phyloP scores from a whole-genome alignment of 805 yeast genomes.

The Kazachstania psychrophila region DNA sequence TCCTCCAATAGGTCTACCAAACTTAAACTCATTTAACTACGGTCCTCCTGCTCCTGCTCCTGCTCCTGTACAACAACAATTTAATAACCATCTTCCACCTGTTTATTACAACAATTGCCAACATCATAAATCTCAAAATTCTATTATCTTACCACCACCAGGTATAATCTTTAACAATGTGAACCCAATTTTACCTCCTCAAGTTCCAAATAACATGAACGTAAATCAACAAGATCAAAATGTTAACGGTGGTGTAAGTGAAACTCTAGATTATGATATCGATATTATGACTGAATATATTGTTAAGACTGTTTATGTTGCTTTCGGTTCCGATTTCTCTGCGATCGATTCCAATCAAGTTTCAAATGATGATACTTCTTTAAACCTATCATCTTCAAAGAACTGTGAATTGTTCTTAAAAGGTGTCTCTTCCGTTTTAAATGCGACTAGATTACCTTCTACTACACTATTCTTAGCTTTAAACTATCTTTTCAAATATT shows the following conservation, averaged over 20 bases:
- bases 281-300: slow-evolving; percentile 71
- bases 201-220: slow-evolving; percentile 7
- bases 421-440: slow-evolving; percentile 57
- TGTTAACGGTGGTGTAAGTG: slow-evolving; percentile 62
- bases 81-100: neutral
- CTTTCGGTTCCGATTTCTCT: slow-evolving; percentile 40
- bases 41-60: neutral
- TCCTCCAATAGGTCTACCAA: slow-evolving; percentile 3
- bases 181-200: neutral
- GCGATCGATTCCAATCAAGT: neutral
- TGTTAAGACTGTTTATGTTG: slow-evolving; percentile 61
- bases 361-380: slow-evolving; percentile 11
- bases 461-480: slow-evolving; percentile 72
- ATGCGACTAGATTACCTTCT: slow-evolving; percentile 82
- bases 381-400: slow-evolving; percentile 22
- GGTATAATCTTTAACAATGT: slow-evolving; percentile 11
- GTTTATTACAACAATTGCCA: neutral
- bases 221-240: slow-evolving; percentile 6
- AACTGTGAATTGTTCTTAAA: slow-evolving; percentile 38
- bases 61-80: slow-evolving; percentile 4
- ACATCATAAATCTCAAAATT: neutral
- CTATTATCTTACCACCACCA: slow-evolving; percentile 16
- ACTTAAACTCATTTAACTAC: neutral
- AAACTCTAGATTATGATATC: slow-evolving; percentile 72
- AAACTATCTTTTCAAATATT: slow-evolving; percentile 65